A percentile compares a stretch with the other conserved stretches of the same genome.
Evolutionary conservation across 176 grass and related monocot genomes (phyloP).

Genomic region (Aegilops tauschii): DNA sequence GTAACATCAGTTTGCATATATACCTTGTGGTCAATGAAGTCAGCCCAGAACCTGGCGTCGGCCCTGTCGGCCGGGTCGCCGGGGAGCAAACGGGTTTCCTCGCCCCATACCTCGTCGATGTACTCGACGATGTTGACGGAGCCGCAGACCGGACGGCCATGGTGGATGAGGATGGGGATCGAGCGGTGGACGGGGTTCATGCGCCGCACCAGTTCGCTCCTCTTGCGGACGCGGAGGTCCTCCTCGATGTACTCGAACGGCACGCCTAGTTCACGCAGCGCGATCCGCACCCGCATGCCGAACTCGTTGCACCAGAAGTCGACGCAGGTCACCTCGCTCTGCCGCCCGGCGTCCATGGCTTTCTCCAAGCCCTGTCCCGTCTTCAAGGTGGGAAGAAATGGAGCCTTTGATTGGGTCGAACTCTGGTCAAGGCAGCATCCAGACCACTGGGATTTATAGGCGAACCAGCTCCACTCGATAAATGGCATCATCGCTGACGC

Average conservation of each 20-base stretch:
- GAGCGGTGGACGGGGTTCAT: conserved; percentile 32
- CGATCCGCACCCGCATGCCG: conserved; percentile 14
- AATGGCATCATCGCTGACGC: not conserved
- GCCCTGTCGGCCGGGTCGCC: not conserved
- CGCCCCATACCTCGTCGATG: conserved; percentile 20
- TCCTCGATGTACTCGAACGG: conserved; percentile 4
- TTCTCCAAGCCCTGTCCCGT: not conserved
- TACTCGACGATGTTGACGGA: conserved; percentile 44
- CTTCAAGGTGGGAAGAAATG: not conserved
- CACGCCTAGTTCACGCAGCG: not conserved
- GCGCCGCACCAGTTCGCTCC: conserved; percentile 24
- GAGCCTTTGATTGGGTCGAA: not conserved
- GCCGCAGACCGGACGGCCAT: not conserved
- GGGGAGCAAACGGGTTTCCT: conserved; percentile 2
- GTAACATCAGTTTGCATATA: too few relatives aligned
- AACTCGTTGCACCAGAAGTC: conserved; percentile 35
- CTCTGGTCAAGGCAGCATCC: not conserved
- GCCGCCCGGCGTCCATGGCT: not conserved
- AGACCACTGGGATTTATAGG: not conserved
- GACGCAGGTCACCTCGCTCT: not conserved
- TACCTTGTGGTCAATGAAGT: conserved; percentile 41
- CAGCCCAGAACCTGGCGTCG: conserved; percentile 26
- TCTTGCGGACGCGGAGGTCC: not conserved
- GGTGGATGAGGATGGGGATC: conserved; percentile 29
- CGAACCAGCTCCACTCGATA: not conserved